Conservation (phyloP, 176 grass and related monocot genomes). For the Eremochloa ophiuroides region DNA sequence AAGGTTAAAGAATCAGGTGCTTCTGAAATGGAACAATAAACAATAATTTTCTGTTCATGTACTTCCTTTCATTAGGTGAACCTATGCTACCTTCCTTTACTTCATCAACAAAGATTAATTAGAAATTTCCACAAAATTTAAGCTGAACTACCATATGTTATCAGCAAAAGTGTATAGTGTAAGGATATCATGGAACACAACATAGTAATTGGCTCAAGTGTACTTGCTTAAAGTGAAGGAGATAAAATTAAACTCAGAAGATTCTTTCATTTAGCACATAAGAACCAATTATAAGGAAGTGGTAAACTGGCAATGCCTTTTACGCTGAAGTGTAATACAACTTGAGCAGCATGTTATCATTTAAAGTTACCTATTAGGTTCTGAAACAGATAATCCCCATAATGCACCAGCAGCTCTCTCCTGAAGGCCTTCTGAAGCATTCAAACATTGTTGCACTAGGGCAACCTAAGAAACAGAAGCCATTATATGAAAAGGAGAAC, state of each 20-base stretch:
- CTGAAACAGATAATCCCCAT: slow-evolving; percentile 98
- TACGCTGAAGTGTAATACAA: neutral
- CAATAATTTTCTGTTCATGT: neutral
- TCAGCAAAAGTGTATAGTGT: neutral
- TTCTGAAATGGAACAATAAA: neutral
- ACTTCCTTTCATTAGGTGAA: neutral
- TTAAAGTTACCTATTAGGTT: slow-evolving; percentile 88
- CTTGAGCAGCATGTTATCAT: neutral
- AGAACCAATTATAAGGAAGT: neutral
- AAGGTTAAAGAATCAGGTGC: neutral
- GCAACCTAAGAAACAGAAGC: slow-evolving; percentile 62
- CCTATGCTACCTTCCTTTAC: neutral
- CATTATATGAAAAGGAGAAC: slow-evolving; percentile 19
- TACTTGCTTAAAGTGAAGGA: slow-evolving; percentile 3
- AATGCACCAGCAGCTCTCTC: slow-evolving; percentile 98
- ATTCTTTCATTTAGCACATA: slow-evolving; percentile 16
- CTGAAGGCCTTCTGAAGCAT: slow-evolving; percentile 96
- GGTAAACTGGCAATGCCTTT: neutral
- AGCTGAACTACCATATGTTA: slow-evolving; percentile 6
- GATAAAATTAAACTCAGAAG: slow-evolving; percentile 5
- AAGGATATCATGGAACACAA: slow-evolving; percentile 7
- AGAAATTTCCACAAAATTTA: slow-evolving; percentile 17
- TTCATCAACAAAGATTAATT: slow-evolving; percentile 5
- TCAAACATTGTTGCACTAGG: slow-evolving; percentile 79
- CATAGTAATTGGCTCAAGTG: slow-evolving; percentile 10